Percentiles rank a stretch among this genome's conserved stretches.
Evolutionary conservation across 495 filamentous ascomycete genomes (phyloP).

Genomic region (Talaromyces borbonicus): DNA sequence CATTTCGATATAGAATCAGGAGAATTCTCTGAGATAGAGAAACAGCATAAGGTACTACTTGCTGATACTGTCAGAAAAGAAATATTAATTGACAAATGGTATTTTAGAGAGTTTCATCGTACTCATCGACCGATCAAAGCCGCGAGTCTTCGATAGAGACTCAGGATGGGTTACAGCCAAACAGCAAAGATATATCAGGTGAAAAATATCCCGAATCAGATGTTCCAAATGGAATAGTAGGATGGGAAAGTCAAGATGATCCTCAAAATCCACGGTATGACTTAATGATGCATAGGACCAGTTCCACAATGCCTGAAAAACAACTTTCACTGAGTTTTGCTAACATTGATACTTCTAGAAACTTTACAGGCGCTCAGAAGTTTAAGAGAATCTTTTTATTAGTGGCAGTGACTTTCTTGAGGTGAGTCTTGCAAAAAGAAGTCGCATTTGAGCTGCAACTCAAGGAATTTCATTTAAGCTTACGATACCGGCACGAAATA

Average conservation of each 20-base stretch:
- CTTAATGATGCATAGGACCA: too few relatives aligned
- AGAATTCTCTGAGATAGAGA: too few relatives aligned
- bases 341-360: background rate
- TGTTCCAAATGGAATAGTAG: background rate
- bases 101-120: too few relatives aligned
- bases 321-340: too few relatives aligned
- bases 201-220: background rate
- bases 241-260: conserved; percentile 6
- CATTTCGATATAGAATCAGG: too few relatives aligned
- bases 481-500: background rate
- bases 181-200: background rate
- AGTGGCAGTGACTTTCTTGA: conserved; percentile 5
- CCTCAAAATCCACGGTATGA: conserved; percentile 3
- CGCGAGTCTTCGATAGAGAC: background rate
- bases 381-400: background rate
- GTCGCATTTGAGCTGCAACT: background rate
- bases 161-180: background rate
- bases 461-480: background rate
- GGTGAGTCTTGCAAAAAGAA: background rate
- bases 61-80: too few relatives aligned
- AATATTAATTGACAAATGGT: background rate
- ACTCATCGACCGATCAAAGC: background rate
- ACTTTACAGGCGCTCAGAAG: background rate
- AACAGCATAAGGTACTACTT: too few relatives aligned
- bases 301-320: too few relatives aligned